Evolutionary conservation across 2,329 filamentous ascomycete genomes (phyloP).

Genomic region (Tolypocladium sp.): DNA sequence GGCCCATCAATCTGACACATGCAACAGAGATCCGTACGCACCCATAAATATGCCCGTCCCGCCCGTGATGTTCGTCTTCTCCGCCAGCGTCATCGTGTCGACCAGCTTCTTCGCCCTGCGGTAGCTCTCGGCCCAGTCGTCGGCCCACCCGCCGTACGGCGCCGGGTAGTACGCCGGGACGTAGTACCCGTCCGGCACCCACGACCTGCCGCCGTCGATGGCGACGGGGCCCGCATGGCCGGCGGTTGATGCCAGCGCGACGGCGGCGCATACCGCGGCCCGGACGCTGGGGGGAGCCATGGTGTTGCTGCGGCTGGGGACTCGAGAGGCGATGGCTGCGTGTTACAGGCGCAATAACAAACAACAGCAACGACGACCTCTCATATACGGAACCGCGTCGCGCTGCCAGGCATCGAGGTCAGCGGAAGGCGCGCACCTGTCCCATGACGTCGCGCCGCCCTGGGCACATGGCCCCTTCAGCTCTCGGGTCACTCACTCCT

Average conservation of each 20-base stretch:
- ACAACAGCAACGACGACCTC: neutral
- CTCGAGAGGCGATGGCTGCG: neutral
- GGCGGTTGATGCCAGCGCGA: neutral
- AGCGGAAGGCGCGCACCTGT: neutral
- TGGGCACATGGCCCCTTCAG: neutral
- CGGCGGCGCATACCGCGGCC: neutral
- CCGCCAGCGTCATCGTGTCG: conserved; percentile 66
- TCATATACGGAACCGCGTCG: neutral
- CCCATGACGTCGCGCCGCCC: neutral
- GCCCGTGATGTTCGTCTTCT: conserved; percentile 70
- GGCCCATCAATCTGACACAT: neutral
- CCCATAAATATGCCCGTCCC: conserved; percentile 67
- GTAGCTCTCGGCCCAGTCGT: conserved; percentile 62
- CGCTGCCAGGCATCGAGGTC: neutral
- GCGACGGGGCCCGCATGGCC: neutral
- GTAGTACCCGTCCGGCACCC: neutral
- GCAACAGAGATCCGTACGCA: conserved; percentile 10
- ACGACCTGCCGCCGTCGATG: neutral
- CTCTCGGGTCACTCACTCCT: neutral
- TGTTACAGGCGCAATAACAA: neutral
- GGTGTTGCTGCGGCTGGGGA: neutral
- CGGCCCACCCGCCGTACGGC: conserved; percentile 61
- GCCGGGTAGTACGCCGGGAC: conserved; percentile 57
- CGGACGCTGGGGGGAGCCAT: neutral
- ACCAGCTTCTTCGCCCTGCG: conserved; percentile 59